Evolutionary conservation across 192 early-diverging fungal genomes (phyloP).

Genomic region (Spizellomyces punctatus): DNA sequence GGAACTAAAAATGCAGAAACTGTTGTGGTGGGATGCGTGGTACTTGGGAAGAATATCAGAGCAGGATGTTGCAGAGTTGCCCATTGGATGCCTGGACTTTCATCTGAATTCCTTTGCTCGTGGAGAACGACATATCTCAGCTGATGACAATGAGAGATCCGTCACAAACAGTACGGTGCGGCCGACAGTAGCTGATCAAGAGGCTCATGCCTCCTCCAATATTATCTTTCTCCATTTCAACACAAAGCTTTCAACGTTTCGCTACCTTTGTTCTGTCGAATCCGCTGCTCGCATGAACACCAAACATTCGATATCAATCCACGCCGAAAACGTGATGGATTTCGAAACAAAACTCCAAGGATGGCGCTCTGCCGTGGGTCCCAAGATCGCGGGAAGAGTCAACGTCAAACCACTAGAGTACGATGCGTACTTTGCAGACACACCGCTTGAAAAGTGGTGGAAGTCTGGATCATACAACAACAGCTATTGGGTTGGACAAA

Average conservation of each 20-base stretch:
- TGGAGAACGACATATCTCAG: no score
- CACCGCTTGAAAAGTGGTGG: conserved; percentile 40
- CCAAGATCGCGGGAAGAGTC: conserved; percentile 5
- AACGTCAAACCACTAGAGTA: conserved; percentile 20
- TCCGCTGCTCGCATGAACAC: conserved; percentile 35
- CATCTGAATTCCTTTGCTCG: no score
- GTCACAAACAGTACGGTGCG: no score
- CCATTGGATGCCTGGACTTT: no score
- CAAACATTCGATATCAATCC: conserved; percentile 31
- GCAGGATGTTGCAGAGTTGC: no score
- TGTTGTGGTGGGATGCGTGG: no score
- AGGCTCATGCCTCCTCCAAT: no score
- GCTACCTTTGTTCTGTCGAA: conserved; percentile 44
- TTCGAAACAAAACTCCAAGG: conserved; percentile 9
- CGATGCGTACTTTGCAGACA: conserved; percentile 17
- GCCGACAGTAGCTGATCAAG: no score
- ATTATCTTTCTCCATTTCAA: conserved; percentile 47
- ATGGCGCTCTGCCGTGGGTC: conserved; percentile 24
- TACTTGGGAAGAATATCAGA: no score
- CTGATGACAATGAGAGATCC: no score
- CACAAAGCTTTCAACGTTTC: conserved; percentile 11
- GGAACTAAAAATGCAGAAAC: no score
- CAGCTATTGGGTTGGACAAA: conserved; percentile 37
- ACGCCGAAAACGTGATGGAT: conserved; percentile 27
- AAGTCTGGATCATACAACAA: conserved; percentile 11